Base-by-base conservation (phyloP, 495 filamentous ascomycete genomes). In the Xanthoparmelia taractica region DNA sequence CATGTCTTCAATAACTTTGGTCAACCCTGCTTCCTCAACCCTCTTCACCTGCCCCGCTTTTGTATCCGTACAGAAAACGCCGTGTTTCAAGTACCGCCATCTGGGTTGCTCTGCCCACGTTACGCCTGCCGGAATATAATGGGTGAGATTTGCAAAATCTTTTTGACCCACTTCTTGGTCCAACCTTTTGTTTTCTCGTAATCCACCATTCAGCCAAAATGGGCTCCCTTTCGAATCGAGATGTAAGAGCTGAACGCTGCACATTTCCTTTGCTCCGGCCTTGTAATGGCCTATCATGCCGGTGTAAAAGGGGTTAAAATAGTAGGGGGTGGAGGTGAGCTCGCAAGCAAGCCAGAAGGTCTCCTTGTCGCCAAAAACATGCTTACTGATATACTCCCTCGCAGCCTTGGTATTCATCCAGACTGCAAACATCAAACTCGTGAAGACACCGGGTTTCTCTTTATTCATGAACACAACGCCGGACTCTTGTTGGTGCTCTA, bases 401-500 rank as follows among this genome's bases (percentile, higher is more conserved):
- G 40, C 33, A 23, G 23, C 36, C 29, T 58, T 31, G 7, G 61
- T 37, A 33, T 58, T 63, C 61, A 57, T 63, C 50, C 61, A 63
- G 1, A 29, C 10, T 54, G 50, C 50, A 33, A 54, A 54, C 27
- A 33, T 27, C n/a, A 63, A 37, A 34, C 47, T 43, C 31, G 48
- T 41, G n/a, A 63, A 63, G 2, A 57, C 47, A 20, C 54, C 20
- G 6, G 61, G 47, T 12, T 56, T 63, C 25, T 15, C 29, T 29
- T 63, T 59, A 33, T 59, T 38, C 12, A 63, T 58, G 50, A 40
- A 52, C 2, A 63, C 61, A 63, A 63, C 34, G 36, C 61, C 61
- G 1, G 47, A 57, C 33, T 63, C 61, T 54, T 57, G 52, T 33
- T 63, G n/a, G 12, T 57, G 45, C 61, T 41, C 52, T 15, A 63